These are phyloP conservation scores for Cucumis cinereus DNA, from an alignment of 306 rosid species.

Conservation along the genomic window DNA sequence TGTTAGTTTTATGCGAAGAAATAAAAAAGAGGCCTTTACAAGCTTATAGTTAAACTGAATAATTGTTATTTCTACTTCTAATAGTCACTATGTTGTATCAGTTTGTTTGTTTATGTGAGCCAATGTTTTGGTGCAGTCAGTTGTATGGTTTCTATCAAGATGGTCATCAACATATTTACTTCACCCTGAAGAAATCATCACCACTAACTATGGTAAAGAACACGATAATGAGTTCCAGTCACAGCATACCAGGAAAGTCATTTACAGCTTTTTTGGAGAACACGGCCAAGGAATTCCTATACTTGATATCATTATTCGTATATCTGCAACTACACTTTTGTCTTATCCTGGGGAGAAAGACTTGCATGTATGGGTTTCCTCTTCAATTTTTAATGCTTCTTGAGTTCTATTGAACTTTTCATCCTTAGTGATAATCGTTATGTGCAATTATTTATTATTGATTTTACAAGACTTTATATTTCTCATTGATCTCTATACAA, in stretches of 20 bases:
- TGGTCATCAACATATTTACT: conserved; percentile 85
- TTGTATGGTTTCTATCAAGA: conserved; percentile 93
- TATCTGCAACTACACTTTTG: conserved; percentile 55
- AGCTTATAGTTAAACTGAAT: not conserved
- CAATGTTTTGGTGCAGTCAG: conserved; percentile 44
- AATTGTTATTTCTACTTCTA: not conserved
- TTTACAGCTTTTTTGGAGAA: conserved; percentile 65
- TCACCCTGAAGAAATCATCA: conserved; percentile 49
- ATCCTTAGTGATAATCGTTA: not conserved
- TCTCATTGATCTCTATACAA: too few relatives aligned
- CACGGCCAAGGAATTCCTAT: conserved; percentile 70
- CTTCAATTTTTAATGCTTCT: not conserved
- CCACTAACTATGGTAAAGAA: conserved; percentile 8
- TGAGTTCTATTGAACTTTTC: not conserved
- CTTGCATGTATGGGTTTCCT: conserved; percentile 52
- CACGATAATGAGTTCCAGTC: conserved; percentile 25
- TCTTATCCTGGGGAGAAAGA: conserved; percentile 85
- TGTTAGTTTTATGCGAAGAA: not conserved
- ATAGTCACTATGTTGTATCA: not conserved
- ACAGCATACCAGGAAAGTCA: conserved; percentile 31
- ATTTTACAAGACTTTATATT: too few relatives aligned
- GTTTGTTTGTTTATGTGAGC: not conserved
- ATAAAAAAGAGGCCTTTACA: not conserved
- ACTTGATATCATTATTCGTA: conserved; percentile 72
- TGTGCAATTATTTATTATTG: not conserved